Evolutionary conservation across 345 rosid genomes (phyloP).

Genomic region (thale cress (Arabidopsis thaliana)): DNA sequence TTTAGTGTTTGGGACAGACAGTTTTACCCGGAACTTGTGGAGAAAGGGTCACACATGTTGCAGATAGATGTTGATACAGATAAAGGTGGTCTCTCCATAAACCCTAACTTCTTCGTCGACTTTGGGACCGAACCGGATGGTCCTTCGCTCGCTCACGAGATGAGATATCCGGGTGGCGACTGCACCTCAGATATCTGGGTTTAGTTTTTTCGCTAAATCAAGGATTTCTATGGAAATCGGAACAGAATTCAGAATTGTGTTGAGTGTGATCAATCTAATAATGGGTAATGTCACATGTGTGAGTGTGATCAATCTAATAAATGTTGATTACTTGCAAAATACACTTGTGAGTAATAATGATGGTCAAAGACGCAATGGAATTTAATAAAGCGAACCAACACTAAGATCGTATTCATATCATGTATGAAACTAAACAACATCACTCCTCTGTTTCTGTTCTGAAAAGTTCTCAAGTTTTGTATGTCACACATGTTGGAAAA

Average conservation of each 20-base stretch:
- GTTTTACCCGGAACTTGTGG: conserved; percentile 71
- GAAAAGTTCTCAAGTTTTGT: too few relatives aligned
- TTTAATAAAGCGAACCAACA: too few relatives aligned
- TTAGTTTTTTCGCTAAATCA: background rate
- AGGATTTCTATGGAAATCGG: background rate
- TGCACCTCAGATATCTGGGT: conserved; percentile 92
- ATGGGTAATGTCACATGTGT: background rate
- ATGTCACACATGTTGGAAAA: too few relatives aligned
- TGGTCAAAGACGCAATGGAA: too few relatives aligned
- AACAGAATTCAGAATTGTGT: background rate
- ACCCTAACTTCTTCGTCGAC: conserved; percentile 77
- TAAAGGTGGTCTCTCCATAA: conserved; percentile 69
- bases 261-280: too few relatives aligned
- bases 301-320: too few relatives aligned
- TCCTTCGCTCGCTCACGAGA: conserved; percentile 86
- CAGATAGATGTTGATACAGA: conserved; percentile 76
- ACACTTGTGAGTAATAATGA: too few relatives aligned
- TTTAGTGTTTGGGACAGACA: conserved; percentile 85
- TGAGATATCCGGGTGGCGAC: conserved; percentile 93
- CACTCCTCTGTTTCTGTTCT: too few relatives aligned
- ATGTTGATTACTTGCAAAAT: too few relatives aligned
- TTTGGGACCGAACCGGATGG: conserved; percentile 82
- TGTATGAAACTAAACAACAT: too few relatives aligned
- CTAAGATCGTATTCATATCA: too few relatives aligned
- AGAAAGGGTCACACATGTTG: conserved; percentile 87